Conservation (phyloP, 768 basidiomycete genomes). For the Leccinum broughii region DNA sequence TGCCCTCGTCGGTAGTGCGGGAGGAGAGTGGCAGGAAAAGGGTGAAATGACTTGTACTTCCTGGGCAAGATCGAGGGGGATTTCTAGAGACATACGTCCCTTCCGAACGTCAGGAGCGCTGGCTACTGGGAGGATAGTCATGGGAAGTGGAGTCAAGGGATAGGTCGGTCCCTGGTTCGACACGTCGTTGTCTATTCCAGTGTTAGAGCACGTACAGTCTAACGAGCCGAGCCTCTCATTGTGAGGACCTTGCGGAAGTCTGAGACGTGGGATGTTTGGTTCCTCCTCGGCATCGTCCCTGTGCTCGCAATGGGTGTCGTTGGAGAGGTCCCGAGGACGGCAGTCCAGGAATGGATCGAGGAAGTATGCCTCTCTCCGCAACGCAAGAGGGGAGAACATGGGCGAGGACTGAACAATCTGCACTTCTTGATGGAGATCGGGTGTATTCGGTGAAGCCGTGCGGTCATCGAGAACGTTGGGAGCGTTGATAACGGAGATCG, state of each 20-base stretch:
- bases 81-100: background rate
- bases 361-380: background rate
- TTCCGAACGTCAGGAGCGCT: background rate
- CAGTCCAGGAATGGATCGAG: conserved; percentile 11
- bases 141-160: conserved; percentile 9
- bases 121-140: background rate
- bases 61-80: background rate
- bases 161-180: conserved; percentile 7
- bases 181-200: background rate
- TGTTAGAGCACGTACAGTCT: background rate
- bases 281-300: background rate
- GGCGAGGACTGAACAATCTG: background rate
- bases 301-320: conserved; percentile 9
- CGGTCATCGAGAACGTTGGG: background rate
- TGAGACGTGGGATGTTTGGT: background rate
- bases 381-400: background rate
- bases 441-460: background rate
- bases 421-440: background rate
- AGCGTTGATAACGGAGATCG: background rate
- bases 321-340: conserved; percentile 1
- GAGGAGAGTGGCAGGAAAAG: background rate
- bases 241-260: background rate
- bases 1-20: conserved; percentile 3
- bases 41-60: background rate
- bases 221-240: background rate